Evolutionary conservation across 805 yeast species (phyloP), one percentile per base, ranked within the genome.

Genomic region (Cyberlindnera subsufficiens): DNA sequence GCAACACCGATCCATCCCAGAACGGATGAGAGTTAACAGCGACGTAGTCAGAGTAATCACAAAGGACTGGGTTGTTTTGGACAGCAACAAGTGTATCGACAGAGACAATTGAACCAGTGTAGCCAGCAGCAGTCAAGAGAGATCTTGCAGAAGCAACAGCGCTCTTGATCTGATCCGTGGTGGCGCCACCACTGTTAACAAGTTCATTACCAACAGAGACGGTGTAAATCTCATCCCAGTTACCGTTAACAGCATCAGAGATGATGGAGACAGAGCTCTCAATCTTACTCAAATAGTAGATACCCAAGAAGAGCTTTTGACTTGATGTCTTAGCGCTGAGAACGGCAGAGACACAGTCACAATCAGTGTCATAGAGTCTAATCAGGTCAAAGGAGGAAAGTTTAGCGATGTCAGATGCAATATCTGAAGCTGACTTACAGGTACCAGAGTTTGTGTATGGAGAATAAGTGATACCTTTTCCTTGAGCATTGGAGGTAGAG

Each of bases 1-100:
- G 77, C 25, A 57, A 58, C 17, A 72, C 74, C 20, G 62, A 56
- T 43, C 82, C 82, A 52, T 75, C 80, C 75, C 80, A 80, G 68
- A 64, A 80, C 38, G 87, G 82, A 60, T 80, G 86, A 39, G 77
- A 72, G 65, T 80, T 80, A 35, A 78, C 84, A 11, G 86, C 84
- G 51, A 79, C 64, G 61, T 75, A 79, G 59, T 80, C 86, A 20
- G 80, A 73, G 43, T 69, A 66, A 22, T 68, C 68, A 64, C 86
- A 80, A 47, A 80, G 63, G 1, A 45, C 66, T 20, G 78, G 68
- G 63, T 80, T 76, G 48, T 64, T 60, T 53, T 65, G 63, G 46
- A 71, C 78, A n/a, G 86, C 83, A 15, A 74, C 79, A 35, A 77
- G 66, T 3, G 86, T 80, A 55, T 80, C 87, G 45, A 79, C 86